Percentiles rank a stretch among this genome's conserved stretches.
phyloP scores from a whole-genome alignment of 73 alveolate species.

The Symbiodinium natans region DNA sequence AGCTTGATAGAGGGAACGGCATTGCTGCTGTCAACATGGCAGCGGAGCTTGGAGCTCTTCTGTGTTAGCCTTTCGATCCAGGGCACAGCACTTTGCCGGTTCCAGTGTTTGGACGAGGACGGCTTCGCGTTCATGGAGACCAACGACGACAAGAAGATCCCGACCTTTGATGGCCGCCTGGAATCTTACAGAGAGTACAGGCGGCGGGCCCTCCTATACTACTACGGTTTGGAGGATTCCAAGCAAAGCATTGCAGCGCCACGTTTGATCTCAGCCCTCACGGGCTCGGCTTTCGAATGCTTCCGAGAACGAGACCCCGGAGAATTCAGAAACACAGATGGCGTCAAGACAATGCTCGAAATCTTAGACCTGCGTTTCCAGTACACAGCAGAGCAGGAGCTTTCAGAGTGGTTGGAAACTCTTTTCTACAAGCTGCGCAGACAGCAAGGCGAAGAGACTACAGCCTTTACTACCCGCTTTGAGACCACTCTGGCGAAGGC shows the following conservation, averaged over 20 bases:
- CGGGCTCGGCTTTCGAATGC: neutral
- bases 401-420: neutral
- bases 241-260: neutral
- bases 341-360: neutral
- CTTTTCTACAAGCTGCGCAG: neutral
- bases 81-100: too few relatives aligned
- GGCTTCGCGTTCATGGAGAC: too few relatives aligned
- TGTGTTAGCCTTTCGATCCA: too few relatives aligned
- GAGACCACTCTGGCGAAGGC: neutral
- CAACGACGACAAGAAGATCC: neutral
- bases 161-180: neutral
- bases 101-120: too few relatives aligned
- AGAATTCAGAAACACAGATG: neutral
- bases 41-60: too few relatives aligned
- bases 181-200: neutral
- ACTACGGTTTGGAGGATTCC: neutral
- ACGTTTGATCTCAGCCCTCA: neutral
- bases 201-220: neutral
- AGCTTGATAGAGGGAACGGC: too few relatives aligned
- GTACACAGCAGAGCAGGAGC: neutral
- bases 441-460: neutral
- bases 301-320: neutral
- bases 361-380: neutral
- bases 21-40: too few relatives aligned
- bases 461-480: neutral